Conservation (phyloP, 768 basidiomycete genomes). For the Fomitopsis pulvina region DNA sequence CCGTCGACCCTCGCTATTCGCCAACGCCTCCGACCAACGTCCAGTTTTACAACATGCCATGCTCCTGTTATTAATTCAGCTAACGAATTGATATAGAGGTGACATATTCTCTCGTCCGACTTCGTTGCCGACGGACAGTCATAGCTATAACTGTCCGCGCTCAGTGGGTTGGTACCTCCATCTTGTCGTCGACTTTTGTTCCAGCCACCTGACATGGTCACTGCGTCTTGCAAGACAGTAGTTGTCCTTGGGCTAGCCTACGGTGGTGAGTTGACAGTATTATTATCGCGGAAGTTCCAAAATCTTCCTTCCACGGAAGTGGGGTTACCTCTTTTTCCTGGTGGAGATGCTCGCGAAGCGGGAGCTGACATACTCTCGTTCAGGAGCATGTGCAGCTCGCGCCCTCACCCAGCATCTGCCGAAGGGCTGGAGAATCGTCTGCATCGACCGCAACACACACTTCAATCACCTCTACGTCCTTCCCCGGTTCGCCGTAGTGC, state of each 20-base stretch:
- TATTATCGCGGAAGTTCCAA: neutral
- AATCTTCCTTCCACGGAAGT: neutral
- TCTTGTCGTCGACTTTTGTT: too few relatives aligned
- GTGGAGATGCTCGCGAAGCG: too few relatives aligned
- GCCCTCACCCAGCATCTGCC: conserved; percentile 43
- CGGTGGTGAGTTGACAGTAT: conserved; percentile 44
- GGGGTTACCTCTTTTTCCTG: too few relatives aligned
- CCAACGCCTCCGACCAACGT: too few relatives aligned
- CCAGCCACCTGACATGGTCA: neutral
- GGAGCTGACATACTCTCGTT: conserved; percentile 1
- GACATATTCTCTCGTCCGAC: too few relatives aligned
- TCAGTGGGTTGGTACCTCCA: too few relatives aligned
- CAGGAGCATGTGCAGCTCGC: conserved; percentile 45
- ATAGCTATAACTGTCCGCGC: too few relatives aligned
- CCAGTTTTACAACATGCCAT: too few relatives aligned
- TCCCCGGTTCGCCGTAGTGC: conserved; percentile 49
- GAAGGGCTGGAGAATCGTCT: conserved; percentile 44
- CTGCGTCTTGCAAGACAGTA: conserved; percentile 29
- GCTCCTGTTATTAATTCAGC: too few relatives aligned
- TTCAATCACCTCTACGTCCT: conserved; percentile 43
- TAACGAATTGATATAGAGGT: too few relatives aligned
- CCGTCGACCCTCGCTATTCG: too few relatives aligned
- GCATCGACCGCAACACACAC: conserved; percentile 56
- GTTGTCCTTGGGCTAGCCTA: conserved; percentile 51
- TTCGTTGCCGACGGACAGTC: too few relatives aligned